Percentiles rank a stretch among this genome's conserved stretches.
Evolutionary conservation across 176 grass and related monocot genomes (phyloP).

Genomic region (Zoysia japonica): DNA sequence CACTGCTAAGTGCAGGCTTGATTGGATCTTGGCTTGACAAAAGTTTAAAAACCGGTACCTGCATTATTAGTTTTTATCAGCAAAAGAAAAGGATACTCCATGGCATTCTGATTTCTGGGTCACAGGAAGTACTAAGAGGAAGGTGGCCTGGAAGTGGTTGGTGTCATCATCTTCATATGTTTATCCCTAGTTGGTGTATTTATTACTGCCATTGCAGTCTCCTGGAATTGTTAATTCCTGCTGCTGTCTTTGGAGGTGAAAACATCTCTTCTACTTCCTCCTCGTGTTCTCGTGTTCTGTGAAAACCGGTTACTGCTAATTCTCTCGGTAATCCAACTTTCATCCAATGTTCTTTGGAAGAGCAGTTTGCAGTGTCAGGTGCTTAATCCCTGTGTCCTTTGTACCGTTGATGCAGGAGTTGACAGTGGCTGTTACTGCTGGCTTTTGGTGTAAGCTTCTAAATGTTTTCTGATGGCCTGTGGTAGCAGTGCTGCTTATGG

Average conservation of each 20-base stretch:
- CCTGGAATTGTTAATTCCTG: conserved; percentile 44
- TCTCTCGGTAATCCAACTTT: conserved; percentile 55
- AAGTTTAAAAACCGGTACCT: not conserved
- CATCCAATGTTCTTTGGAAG: conserved; percentile 38
- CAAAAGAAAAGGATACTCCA: too few species aligned
- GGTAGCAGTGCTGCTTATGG: conserved; percentile 36
- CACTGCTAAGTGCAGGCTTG: conserved; percentile 33
- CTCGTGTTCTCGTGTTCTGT: conserved; percentile 56
- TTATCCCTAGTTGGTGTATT: conserved; percentile 44
- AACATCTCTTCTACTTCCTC: conserved; percentile 40
- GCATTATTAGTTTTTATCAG: too few species aligned
- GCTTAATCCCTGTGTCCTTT: conserved; percentile 39
- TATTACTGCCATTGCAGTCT: conserved; percentile 37
- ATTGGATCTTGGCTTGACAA: conserved; percentile 27
- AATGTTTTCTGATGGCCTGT: conserved; percentile 20
- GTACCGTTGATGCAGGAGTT: conserved; percentile 41
- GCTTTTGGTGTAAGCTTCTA: conserved; percentile 42
- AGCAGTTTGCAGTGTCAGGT: conserved; percentile 42
- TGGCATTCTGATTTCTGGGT: not conserved
- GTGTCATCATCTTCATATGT: conserved; percentile 48
- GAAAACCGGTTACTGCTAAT: conserved; percentile 50
- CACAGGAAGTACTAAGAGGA: conserved; percentile 60
- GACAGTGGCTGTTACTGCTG: conserved; percentile 50
- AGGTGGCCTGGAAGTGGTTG: conserved; percentile 45
- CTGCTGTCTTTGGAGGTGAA: conserved; percentile 48